A percentile compares a stretch with the other conserved stretches of the same genome.
Evolutionary conservation across 1,284 basidiomycete species (phyloP).

Genomic region (Melampsora larici-populina): DNA sequence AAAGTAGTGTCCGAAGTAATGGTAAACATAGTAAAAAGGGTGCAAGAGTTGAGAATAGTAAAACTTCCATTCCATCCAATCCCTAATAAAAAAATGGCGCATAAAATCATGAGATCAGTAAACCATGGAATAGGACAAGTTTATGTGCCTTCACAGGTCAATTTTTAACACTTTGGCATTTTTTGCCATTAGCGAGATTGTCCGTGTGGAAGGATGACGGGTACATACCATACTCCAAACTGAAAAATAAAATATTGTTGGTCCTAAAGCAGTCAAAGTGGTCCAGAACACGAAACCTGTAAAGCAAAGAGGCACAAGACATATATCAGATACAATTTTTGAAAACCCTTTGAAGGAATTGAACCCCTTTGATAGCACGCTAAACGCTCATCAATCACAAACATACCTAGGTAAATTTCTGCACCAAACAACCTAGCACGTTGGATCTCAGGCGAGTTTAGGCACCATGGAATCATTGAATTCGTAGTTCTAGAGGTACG

Average conservation of each 20-base stretch:
- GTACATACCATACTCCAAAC: conserved; percentile 73
- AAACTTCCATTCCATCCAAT: conserved; percentile 47
- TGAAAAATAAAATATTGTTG: conserved; percentile 85
- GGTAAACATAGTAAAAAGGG: conserved; percentile 33
- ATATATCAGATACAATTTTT: not conserved
- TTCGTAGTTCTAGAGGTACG: too few relatives aligned
- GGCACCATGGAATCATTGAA: too few relatives aligned
- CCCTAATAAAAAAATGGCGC: conserved; percentile 2
- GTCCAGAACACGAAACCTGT: conserved; percentile 84
- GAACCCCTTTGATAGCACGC: not conserved
- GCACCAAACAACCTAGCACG: conserved; percentile 54
- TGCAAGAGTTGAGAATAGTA: conserved; percentile 46
- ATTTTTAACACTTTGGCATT: not conserved
- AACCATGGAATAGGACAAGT: too few relatives aligned
- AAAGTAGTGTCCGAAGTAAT: conserved; percentile 12
- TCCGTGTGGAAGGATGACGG: not conserved
- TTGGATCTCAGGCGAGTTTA: not conserved
- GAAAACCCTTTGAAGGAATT: not conserved
- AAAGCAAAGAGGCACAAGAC: conserved; percentile 13
- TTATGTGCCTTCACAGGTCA: not conserved
- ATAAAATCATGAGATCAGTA: not conserved
- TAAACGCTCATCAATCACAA: not conserved
- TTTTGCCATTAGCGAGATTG: not conserved
- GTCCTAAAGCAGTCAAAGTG: conserved; percentile 73
- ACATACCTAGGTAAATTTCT: conserved; percentile 63